Evolutionary conservation across 106 monocot genomes (phyloP).

Genomic region (Agapanthus africanus): DNA sequence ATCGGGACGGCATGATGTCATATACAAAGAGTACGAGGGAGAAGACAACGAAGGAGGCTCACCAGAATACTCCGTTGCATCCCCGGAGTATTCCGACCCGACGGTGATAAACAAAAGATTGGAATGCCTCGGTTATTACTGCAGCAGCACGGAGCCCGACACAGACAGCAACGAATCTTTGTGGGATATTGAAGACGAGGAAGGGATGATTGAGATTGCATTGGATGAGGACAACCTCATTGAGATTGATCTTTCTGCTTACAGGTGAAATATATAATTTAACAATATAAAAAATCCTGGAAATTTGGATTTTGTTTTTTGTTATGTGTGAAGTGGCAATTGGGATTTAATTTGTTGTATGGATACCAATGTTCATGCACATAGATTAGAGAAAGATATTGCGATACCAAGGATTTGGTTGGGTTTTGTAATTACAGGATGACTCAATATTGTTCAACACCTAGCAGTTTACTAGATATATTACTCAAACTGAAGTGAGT

Average conservation of each 20-base stretch:
- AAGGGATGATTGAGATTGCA: slow-evolving; percentile 18
- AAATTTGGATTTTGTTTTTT: too few species aligned
- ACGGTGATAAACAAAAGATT: not conserved
- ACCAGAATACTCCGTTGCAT: too few species aligned
- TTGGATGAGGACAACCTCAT: slow-evolving; percentile 45
- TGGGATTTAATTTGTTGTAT: too few species aligned
- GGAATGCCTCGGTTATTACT: not conserved
- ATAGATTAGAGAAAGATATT: not conserved
- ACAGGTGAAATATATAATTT: slow-evolving; percentile 12
- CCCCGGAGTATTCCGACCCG: not conserved
- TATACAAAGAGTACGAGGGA: slow-evolving; percentile 49
- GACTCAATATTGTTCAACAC: too few species aligned
- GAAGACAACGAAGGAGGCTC: slow-evolving; percentile 10
- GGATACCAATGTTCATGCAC: not conserved
- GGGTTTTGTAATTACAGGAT: not conserved
- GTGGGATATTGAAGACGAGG: slow-evolving; percentile 28
- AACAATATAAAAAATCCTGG: not conserved
- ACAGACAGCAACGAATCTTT: slow-evolving; percentile 3
- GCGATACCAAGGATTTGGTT: not conserved
- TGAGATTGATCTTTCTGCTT: slow-evolving; percentile 44
- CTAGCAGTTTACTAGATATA: too few species aligned
- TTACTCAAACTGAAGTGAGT: too few species aligned
- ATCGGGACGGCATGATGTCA: slow-evolving; percentile 34
- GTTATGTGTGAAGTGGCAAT: too few species aligned
- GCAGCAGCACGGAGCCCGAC: slow-evolving; percentile 14